A percentile compares a stretch with the other conserved stretches of the same genome.
These are phyloP conservation scores for Nymphaea colorata DNA, from an alignment of 164 flowering plant genomes.

Conservation along the genomic window DNA sequence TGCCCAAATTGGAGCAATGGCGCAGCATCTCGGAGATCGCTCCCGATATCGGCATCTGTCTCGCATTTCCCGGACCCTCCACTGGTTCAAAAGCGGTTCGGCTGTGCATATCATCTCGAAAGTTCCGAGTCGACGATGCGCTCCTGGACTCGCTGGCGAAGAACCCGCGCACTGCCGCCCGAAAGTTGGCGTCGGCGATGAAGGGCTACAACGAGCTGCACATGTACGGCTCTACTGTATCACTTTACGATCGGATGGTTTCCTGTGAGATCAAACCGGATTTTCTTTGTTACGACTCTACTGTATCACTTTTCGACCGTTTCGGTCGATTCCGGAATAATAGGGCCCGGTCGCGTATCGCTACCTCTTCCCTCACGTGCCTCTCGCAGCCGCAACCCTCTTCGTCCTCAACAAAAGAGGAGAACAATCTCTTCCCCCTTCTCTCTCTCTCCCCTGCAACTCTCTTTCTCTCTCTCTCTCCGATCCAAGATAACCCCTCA, in stretches of 20 bases:
- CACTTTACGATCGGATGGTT: slow-evolving; percentile 31
- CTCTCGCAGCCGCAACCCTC: no score
- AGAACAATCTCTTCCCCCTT: no score
- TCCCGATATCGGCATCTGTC: slow-evolving; percentile 32
- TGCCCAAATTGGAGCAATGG: slow-evolving; percentile 48
- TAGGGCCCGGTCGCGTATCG: no score
- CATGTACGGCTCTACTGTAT: slow-evolving; percentile 51
- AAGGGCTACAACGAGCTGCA: slow-evolving; percentile 61
- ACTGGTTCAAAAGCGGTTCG: slow-evolving; percentile 40
- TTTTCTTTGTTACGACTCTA: slow-evolving; percentile 33
- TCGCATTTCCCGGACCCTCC: slow-evolving; percentile 36
- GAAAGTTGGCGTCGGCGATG: slow-evolving; percentile 49
- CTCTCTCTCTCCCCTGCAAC: no score
- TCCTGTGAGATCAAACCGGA: slow-evolving; percentile 21
- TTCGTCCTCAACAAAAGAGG: no score
- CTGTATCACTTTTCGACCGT: no score
- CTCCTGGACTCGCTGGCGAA: slow-evolving; percentile 29
- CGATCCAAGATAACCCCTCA: no score
- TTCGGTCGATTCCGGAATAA: no score
- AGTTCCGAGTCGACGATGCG: slow-evolving; percentile 30
- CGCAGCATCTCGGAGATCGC: slow-evolving; percentile 18
- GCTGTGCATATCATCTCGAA: slow-evolving; percentile 47
- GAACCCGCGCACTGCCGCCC: slow-evolving; percentile 21
- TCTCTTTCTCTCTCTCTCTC: no score
- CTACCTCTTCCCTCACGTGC: no score